Conservation (phyloP, 1,284 basidiomycete genomes). For the Kwoniella shivajii region DNA sequence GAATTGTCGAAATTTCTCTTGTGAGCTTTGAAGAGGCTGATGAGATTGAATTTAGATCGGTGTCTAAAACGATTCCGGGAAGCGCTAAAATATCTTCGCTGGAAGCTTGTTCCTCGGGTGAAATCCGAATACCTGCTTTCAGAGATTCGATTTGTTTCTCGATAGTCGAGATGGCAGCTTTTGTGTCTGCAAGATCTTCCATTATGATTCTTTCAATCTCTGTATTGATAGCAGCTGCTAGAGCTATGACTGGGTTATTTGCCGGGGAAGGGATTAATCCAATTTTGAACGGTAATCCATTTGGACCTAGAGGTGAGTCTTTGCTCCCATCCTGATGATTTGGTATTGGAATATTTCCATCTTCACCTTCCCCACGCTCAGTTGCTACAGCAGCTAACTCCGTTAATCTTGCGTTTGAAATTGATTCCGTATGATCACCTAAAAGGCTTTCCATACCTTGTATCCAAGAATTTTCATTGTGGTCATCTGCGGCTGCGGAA, state of each 20-base stretch:
- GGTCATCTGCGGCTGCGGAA: slow-evolving; percentile 1
- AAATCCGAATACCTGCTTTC: background rate
- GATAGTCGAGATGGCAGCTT: slow-evolving; percentile 33
- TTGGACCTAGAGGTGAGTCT: background rate
- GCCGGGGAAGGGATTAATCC: background rate
- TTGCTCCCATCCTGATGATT: background rate
- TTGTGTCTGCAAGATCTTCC: slow-evolving; percentile 41
- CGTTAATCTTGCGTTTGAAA: slow-evolving; percentile 42
- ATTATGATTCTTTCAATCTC: slow-evolving; percentile 45
- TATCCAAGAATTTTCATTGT: slow-evolving; percentile 39
- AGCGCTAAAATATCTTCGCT: background rate
- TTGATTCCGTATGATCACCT: slow-evolving; percentile 38
- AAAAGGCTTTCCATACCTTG: slow-evolving; percentile 42
- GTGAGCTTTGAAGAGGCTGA: background rate
- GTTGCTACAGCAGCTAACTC: slow-evolving; percentile 47
- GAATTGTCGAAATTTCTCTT: slow-evolving; percentile 12
- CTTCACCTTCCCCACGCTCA: slow-evolving; percentile 25
- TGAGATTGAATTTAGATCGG: slow-evolving; percentile 3
- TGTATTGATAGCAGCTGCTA: slow-evolving; percentile 39
- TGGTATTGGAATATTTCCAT: background rate
- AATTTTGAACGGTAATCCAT: background rate
- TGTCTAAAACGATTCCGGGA: slow-evolving; percentile 10
- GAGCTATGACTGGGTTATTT: slow-evolving; percentile 12
- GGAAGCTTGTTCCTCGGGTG: slow-evolving; percentile 1
- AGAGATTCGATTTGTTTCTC: slow-evolving; percentile 28